Evolutionary conservation across 2,329 filamentous ascomycete genomes (phyloP).

Genomic region (Neonectria faginata): DNA sequence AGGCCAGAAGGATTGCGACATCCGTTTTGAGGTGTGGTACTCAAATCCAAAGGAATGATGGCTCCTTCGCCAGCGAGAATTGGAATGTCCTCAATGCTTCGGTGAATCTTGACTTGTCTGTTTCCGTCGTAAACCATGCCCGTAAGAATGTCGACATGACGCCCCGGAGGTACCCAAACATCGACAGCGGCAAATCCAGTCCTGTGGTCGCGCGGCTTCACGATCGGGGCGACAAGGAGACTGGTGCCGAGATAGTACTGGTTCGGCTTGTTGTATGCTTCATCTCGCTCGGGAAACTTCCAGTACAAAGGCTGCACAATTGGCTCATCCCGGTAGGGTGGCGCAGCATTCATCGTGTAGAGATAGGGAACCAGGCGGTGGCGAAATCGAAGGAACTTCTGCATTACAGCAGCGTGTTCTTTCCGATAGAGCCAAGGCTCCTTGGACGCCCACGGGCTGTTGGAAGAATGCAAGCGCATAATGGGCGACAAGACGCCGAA

Average conservation of each 20-base stretch:
- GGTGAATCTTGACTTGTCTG: slow-evolving; percentile 63
- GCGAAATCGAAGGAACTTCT: slow-evolving; percentile 63
- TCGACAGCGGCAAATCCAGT: slow-evolving; percentile 61
- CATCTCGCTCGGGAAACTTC: slow-evolving; percentile 62
- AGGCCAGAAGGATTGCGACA: slow-evolving; percentile 59
- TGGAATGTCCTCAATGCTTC: slow-evolving; percentile 62
- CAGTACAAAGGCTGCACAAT: slow-evolving; percentile 73
- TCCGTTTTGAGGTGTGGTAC: slow-evolving; percentile 58
- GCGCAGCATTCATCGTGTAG: slow-evolving; percentile 66
- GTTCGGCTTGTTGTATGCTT: slow-evolving; percentile 68
- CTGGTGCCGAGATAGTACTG: slow-evolving; percentile 70
- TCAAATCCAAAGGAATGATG: slow-evolving; percentile 67
- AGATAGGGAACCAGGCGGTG: slow-evolving; percentile 71
- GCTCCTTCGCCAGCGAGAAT: slow-evolving; percentile 67
- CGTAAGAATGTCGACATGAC: slow-evolving; percentile 69
- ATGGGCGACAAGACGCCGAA: slow-evolving; percentile 71
- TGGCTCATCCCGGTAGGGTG: slow-evolving; percentile 59
- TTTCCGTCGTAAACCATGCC: slow-evolving; percentile 68
- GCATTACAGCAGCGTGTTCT: slow-evolving; percentile 60
- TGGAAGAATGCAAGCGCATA: slow-evolving; percentile 69
- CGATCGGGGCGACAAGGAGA: slow-evolving; percentile 68
- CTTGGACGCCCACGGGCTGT: slow-evolving; percentile 68
- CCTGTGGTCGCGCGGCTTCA: slow-evolving; percentile 58
- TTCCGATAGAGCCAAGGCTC: slow-evolving; percentile 70
- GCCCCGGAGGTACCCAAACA: slow-evolving; percentile 67